These are phyloP conservation scores for Paramecium sexaurelia DNA, from an alignment of 73 alveolate genomes.

Conservation along the genomic window DNA sequence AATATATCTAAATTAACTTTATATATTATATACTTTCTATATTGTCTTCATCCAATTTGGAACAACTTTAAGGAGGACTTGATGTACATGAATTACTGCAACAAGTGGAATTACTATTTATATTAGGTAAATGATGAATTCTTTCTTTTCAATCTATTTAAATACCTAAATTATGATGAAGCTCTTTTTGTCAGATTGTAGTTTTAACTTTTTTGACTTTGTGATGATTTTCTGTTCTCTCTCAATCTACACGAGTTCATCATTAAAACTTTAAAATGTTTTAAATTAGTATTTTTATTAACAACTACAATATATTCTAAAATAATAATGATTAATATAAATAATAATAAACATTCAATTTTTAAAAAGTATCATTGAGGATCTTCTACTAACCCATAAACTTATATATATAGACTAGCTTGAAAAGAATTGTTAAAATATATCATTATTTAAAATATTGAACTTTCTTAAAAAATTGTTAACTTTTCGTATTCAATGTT, in stretches of 20 bases:
- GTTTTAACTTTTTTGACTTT: not conserved
- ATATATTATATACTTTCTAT: not conserved
- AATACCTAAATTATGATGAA: not conserved
- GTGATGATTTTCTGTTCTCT: not conserved
- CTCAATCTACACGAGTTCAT: not conserved
- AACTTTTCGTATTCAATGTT: no score
- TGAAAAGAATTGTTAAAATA: no score
- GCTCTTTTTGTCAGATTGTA: not conserved
- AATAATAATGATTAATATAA: not conserved
- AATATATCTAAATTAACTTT: not conserved
- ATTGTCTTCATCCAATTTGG: not conserved
- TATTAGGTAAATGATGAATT: not conserved
- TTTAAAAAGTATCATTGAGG: no score
- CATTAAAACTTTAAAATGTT: not conserved
- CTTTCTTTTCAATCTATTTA: not conserved
- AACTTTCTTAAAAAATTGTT: no score
- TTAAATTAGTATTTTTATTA: not conserved
- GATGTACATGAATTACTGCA: constrained; percentile 6
- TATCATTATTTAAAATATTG: no score
- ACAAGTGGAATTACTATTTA: not conserved
- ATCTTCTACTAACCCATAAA: no score
- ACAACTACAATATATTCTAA: not conserved
- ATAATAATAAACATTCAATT: no score
- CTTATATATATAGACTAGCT: no score
- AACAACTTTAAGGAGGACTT: not conserved